Percentiles rank a stretch among this genome's conserved stretches.
phyloP scores from a whole-genome alignment of 768 basidiomycete genomes.

The Tylopilus rubrobrunneus region DNA sequence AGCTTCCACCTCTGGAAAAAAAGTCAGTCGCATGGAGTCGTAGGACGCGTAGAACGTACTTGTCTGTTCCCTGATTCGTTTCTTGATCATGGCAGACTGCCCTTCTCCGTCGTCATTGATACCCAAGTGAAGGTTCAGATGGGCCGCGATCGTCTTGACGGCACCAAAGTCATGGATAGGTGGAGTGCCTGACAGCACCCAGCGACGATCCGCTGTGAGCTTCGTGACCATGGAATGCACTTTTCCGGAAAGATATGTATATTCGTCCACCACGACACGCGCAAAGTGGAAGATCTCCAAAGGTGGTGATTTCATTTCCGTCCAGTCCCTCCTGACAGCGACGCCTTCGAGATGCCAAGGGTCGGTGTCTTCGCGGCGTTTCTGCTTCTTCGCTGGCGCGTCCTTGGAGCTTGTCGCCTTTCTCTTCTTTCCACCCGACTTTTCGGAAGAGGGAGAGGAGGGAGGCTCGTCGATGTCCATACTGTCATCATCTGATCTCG shows the following conservation, averaged over 20 bases:
- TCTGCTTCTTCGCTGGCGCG: conserved; percentile 50
- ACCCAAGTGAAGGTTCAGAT: conserved; percentile 87
- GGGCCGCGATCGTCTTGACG: conserved; percentile 85
- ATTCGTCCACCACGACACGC: conserved; percentile 89
- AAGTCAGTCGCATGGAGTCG: conserved; percentile 15
- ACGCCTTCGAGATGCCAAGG: conserved; percentile 72
- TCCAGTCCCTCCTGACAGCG: conserved; percentile 70
- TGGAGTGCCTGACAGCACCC: conserved; percentile 97
- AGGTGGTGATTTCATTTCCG: conserved; percentile 74
- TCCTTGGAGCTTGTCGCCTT: conserved; percentile 35
- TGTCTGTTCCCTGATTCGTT: conserved; percentile 79
- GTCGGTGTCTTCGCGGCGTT: conserved; percentile 59
- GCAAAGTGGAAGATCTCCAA: conserved; percentile 92
- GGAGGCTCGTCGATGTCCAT: conserved; percentile 59
- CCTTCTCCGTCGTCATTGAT: conserved; percentile 87
- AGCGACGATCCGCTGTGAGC: conserved; percentile 73
- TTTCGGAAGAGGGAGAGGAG: conserved; percentile 32
- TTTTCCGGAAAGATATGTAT: conserved; percentile 85
- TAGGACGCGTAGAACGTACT: conserved; percentile 40
- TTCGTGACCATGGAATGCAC: conserved; percentile 74
- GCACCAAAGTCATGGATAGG: conserved; percentile 89
- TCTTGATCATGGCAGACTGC: conserved; percentile 69
- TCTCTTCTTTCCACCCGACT: conserved; percentile 42
- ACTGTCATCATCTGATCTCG: conserved; percentile 37
- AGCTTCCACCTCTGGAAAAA: conserved; percentile 67